These are phyloP conservation scores for Plasmodium sp. DNA, from an alignment of 169 alveolate species.

Conservation along the genomic window DNA sequence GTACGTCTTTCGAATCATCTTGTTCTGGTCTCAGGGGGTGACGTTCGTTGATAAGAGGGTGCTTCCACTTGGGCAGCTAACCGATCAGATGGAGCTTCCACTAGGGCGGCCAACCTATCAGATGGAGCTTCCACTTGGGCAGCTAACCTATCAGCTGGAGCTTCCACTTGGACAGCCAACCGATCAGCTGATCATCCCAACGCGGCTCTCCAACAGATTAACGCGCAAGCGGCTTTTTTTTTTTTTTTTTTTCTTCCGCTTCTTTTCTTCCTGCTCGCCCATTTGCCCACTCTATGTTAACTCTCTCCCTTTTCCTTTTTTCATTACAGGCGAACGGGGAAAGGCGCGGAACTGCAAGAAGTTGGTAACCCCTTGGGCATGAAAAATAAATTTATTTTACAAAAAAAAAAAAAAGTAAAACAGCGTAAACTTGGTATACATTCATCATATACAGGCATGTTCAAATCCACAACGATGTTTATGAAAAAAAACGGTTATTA, in stretches of 20 bases:
- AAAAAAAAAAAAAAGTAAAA: not conserved
- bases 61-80: not conserved
- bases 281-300: not conserved
- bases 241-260: not conserved
- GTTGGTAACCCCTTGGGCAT: not conserved
- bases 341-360: not conserved
- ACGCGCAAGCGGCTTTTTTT: not conserved
- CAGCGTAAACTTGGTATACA: not conserved
- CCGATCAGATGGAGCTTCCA: not conserved
- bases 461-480: not conserved
- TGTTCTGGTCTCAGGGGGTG: not conserved
- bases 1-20: constrained; percentile 40
- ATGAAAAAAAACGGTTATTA: not conserved
- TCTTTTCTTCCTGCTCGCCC: not conserved
- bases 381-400: not conserved
- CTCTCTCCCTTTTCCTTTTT: not conserved
- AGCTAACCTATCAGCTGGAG: not conserved
- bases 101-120: not conserved
- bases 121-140: not conserved
- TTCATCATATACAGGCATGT: not conserved
- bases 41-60: not conserved
- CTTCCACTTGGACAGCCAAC: not conserved
- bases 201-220: not conserved
- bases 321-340: not conserved
- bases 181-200: not conserved